A percentile compares a stretch with the other conserved stretches of the same genome.
Evolutionary conservation across 2,329 filamentous ascomycete genomes (phyloP).

Genomic region (Fulvia fulva): DNA sequence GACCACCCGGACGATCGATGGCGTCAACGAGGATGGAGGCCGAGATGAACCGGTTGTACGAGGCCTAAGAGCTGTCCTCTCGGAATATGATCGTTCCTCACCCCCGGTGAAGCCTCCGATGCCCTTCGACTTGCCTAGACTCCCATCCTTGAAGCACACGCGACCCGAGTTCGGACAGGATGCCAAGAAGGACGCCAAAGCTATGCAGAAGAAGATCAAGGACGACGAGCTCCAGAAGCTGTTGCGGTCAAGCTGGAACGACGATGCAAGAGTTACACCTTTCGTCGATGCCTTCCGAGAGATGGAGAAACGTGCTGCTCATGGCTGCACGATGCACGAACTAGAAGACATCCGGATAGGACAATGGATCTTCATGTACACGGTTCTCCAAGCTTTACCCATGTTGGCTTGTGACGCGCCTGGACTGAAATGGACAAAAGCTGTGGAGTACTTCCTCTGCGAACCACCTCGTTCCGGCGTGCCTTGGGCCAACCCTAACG

Average conservation of each 20-base stretch:
- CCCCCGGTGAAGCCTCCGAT: slow-evolving; percentile 88
- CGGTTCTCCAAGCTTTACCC: slow-evolving; percentile 70
- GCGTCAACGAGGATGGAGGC: slow-evolving; percentile 53
- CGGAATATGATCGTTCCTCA: slow-evolving; percentile 83
- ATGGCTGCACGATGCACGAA: slow-evolving; percentile 61
- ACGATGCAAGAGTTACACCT: slow-evolving; percentile 58
- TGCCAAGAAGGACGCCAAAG: slow-evolving; percentile 69
- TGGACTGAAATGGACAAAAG: slow-evolving; percentile 63
- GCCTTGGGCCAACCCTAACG: slow-evolving; percentile 63
- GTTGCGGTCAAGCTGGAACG: slow-evolving; percentile 77
- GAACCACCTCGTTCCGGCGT: slow-evolving; percentile 67
- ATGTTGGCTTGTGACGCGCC: slow-evolving; percentile 75
- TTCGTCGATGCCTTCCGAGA: slow-evolving; percentile 68
- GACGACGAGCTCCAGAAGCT: slow-evolving; percentile 73
- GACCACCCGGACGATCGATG: slow-evolving; percentile 74
- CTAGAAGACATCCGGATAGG: slow-evolving; percentile 68
- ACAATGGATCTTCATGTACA: slow-evolving; percentile 79
- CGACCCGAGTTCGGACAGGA: slow-evolving; percentile 63
- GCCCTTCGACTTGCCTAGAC: slow-evolving; percentile 78
- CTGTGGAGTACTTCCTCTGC: slow-evolving; percentile 78
- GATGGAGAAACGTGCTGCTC: slow-evolving; percentile 66
- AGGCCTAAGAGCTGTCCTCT: slow-evolving; percentile 73
- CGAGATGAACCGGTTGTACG: slow-evolving; percentile 59
- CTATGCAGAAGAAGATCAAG: slow-evolving; percentile 68
- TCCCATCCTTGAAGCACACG: slow-evolving; percentile 66